These are phyloP conservation scores for Porpolomopsis calyptriformis DNA, from an alignment of 768 basidiomycete species.

Conservation along the genomic window DNA sequence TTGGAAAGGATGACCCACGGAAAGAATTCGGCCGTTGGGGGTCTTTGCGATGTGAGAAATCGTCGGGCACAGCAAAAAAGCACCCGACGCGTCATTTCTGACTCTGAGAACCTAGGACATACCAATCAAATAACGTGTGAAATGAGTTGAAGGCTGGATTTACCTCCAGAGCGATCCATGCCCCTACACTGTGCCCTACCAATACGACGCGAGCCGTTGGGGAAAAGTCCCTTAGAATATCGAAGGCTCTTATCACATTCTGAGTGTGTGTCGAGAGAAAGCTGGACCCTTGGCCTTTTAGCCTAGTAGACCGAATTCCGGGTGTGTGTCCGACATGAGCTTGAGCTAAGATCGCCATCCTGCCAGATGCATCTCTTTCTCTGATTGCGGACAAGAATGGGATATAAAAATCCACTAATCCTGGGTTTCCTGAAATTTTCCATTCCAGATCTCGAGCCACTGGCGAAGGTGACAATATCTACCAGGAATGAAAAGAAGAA, in stretches of 20 bases:
- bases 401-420: slow-evolving; percentile 56
- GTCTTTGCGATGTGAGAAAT: slow-evolving; percentile 51
- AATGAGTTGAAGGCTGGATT: no score
- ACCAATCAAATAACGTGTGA: no score
- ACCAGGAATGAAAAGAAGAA: slow-evolving; percentile 45
- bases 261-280: slow-evolving; percentile 44
- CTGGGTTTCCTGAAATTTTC: slow-evolving; percentile 41
- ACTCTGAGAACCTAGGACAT: slow-evolving; percentile 52
- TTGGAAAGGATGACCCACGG: slow-evolving; percentile 14
- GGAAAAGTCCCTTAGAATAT: slow-evolving; percentile 28
- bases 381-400: slow-evolving; percentile 51
- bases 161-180: slow-evolving; percentile 59
- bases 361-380: slow-evolving; percentile 20
- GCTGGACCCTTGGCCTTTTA: slow-evolving; percentile 20
- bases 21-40: slow-evolving; percentile 51
- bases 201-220: slow-evolving; percentile 33
- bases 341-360: slow-evolving; percentile 47
- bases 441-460: no score
- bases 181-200: slow-evolving; percentile 61
- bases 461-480: no score
- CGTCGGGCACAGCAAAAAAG: slow-evolving; percentile 63
- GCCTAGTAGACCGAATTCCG: slow-evolving; percentile 19
- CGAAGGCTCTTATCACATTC: slow-evolving; percentile 44
- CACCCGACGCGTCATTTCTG: slow-evolving; percentile 28
- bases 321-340: slow-evolving; percentile 59